Base-by-base conservation (phyloP, 1,139 yeast species). In the Taphrina wiesneri region DNA sequence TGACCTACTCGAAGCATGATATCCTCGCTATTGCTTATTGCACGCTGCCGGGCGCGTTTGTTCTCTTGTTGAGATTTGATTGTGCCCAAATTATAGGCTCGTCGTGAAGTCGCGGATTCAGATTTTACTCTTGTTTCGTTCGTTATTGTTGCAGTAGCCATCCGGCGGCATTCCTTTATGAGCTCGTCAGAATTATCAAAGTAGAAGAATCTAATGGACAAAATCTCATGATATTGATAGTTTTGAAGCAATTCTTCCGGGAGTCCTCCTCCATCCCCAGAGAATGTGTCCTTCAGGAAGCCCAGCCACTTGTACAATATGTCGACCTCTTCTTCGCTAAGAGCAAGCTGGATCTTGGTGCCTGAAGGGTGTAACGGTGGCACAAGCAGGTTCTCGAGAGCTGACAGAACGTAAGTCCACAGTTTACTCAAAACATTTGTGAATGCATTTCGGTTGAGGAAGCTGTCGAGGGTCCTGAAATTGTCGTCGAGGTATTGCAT, bases 221-320 rank as follows among this genome's bases (percentile, higher is more conserved):
- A 83, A 71, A 87, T 91, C 43, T 76, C 82, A 68, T 80, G 81
- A 68, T 89, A 79, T 61, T 80, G 83, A 0, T 74, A 70, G 0
- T 80, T 77, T 70, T 86, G 86, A 72, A 90, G 77, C 11, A 83
- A 84, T 69, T 83, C 85, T 49, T 88, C 73, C 0, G 91, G 83
- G 0, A 95, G 95, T 0, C 96, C 96, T 61, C 87, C 87, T 0
- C 96, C 96, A 67, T 83, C 86, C 72, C 88, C 87, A 73, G 90
- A 86, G 77, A 90, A 90, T 74, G 89, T 90, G 68, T 86, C 90
- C 65, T 84, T 76, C 43, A 89, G 77, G 11, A 86, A 80, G 65
- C 84, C 80, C 25, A 88, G 75, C 96, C 96, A 90, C 0, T 84
- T 80, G 70, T 87, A 85, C 0, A 88, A 84, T 0, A 87, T 83